Percentiles rank a stretch among this genome's conserved stretches.
Conservation (phyloP, 2,329 filamentous ascomycete genomes). For the Epichloe gansuensis region DNA sequence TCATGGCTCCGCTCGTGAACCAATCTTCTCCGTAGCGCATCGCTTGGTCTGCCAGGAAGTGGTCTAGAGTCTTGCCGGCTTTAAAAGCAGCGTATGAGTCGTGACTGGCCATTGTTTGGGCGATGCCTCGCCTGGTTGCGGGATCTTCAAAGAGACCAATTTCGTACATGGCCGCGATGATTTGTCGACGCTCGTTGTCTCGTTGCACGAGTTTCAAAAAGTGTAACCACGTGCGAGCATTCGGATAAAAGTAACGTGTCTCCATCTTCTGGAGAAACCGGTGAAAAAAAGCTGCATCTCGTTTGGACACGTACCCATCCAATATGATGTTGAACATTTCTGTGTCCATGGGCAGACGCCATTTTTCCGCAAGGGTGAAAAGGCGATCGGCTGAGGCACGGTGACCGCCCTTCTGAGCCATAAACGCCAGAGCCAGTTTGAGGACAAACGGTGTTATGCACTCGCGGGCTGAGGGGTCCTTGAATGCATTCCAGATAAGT, state of each 20-base stretch:
- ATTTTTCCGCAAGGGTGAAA: constrained; percentile 22
- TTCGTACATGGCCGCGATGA: constrained; percentile 33
- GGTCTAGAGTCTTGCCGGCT: constrained; percentile 19
- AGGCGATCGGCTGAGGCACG: constrained; percentile 22
- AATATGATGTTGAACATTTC: constrained; percentile 37
- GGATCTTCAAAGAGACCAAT: constrained; percentile 28
- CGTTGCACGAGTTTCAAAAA: constrained; percentile 43
- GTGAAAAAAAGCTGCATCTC: constrained; percentile 29
- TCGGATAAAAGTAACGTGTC: constrained; percentile 24
- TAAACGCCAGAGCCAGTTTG: constrained; percentile 31
- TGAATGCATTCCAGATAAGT: constrained; percentile 27
- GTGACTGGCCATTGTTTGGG: constrained; percentile 28
- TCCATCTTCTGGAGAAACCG: constrained; percentile 28
- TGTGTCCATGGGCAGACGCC: constrained; percentile 30
- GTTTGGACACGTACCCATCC: constrained; percentile 24
- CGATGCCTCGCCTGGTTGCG: constrained; percentile 24
- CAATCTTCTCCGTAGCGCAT: constrained; percentile 33
- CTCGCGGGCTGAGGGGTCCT: constrained; percentile 19
- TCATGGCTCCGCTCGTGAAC: constrained; percentile 24
- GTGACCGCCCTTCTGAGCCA: constrained; percentile 23
- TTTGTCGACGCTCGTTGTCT: constrained; percentile 37
- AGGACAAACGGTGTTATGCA: constrained; percentile 27
- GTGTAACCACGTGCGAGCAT: constrained; percentile 34
- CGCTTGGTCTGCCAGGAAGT: constrained; percentile 28
- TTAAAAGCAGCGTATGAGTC: constrained; percentile 31